Base-by-base conservation (phyloP, 768 basidiomycete genomes). In the Calocera viscosa region DNA sequence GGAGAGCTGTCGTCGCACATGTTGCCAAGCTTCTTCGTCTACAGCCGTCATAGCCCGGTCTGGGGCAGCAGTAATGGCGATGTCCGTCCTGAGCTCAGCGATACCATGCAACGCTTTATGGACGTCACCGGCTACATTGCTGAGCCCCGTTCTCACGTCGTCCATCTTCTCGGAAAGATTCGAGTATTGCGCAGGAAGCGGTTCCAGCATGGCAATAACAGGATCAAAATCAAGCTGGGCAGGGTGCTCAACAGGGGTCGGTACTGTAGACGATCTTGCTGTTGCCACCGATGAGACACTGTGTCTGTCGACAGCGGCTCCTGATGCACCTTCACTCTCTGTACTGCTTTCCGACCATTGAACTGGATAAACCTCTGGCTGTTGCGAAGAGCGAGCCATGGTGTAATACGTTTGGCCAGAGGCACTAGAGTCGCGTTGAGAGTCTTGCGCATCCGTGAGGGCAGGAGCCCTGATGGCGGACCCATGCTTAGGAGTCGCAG, bases 111-210 rank as follows among this genome's bases (percentile, higher is more conserved):
- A 32, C 2, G 53, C 53, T 22, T 60, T 60, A 10, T 60, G 53
- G 5, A 60, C 53, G 30, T 60, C 53, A 22, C 53, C 53, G 30
- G 53, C 53, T 5, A 60, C 53, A 19, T 60, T 60, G 14, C 53
- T 26, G 30, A 60, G 53, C 30, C 53, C 53, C 14, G 24, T 60
- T 32, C 30, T 60, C 5, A 60, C 53, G 19, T 32, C 53, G 19
- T 60, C 53, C 53, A 60, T 60, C 22, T 60, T 60, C 53, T 60
- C 53, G 24, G 53, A 60, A 16, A 60, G 53, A 19, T 60, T 32
- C 16, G 53, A 60, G 30, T 60, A 60, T 11, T 60, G 53, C 30
- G 26, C 53, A 26, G 53, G 53, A 10, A 60, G 53, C 2, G 53
- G 53, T 19, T 60, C 53, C 2, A 60, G 53, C 53, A 60, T 60